Evolutionary conservation across 176 grass and related monocot genomes (phyloP).

Genomic region (Triticum monococcum): DNA sequence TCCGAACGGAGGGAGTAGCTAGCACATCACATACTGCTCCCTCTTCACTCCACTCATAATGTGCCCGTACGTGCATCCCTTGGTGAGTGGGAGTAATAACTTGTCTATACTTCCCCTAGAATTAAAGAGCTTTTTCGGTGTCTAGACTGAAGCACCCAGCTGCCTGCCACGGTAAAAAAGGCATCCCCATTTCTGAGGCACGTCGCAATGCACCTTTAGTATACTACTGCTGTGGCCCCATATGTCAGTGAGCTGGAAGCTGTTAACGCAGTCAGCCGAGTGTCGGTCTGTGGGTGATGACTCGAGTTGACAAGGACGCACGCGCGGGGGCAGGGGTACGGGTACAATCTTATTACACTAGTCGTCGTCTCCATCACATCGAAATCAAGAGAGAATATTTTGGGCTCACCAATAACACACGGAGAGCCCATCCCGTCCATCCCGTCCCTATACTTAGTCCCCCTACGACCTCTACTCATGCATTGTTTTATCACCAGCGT

Average conservation of each 20-base stretch:
- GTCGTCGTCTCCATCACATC: constrained; percentile 13
- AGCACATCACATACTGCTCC: background rate
- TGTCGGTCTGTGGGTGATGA: background rate
- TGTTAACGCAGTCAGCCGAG: background rate
- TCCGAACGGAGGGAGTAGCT: too few species aligned
- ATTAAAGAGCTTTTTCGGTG: background rate
- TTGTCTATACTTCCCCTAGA: background rate
- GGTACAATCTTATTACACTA: background rate
- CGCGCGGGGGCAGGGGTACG: background rate
- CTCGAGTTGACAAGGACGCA: constrained; percentile 20
- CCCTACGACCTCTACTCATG: background rate
- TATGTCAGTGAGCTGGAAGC: background rate
- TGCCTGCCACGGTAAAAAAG: background rate
- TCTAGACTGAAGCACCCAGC: background rate
- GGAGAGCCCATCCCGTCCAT: background rate
- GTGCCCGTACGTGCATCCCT: background rate
- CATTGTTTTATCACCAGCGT: too few species aligned
- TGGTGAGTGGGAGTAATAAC: background rate
- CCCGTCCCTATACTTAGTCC: background rate
- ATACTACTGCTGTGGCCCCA: background rate
- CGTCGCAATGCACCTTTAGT: background rate
- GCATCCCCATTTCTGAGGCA: background rate
- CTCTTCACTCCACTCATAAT: background rate
- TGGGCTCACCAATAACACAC: background rate
- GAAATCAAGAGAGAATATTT: constrained; percentile 5